Conservation (phyloP, 2,329 filamentous ascomycete species). For the Zarea fungicola region DNA sequence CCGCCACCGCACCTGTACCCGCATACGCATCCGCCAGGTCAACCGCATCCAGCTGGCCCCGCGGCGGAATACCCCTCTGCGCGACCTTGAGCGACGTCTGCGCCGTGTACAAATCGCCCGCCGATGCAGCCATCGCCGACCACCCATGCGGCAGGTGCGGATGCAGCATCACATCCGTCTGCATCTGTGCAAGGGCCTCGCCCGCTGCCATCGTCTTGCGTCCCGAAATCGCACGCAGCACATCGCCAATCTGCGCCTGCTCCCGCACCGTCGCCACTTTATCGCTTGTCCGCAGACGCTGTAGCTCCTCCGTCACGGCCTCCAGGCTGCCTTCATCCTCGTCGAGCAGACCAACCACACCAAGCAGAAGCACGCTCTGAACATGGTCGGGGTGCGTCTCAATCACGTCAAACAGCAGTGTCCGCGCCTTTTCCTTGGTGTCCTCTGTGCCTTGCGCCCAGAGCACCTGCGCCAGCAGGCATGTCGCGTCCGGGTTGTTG, state of each 20-base stretch:
- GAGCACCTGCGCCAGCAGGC: constrained; percentile 81
- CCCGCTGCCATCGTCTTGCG: constrained; percentile 47
- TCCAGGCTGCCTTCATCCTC: constrained; percentile 72
- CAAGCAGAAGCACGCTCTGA: constrained; percentile 73
- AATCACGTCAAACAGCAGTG: constrained; percentile 74
- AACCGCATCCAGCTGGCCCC: constrained; percentile 60
- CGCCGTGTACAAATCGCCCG: constrained; percentile 50
- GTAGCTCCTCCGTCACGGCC: constrained; percentile 74
- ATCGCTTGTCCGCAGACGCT: constrained; percentile 63
- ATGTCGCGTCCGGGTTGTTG: constrained; percentile 76
- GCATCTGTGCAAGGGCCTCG: constrained; percentile 58
- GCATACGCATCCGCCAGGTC: constrained; percentile 71
- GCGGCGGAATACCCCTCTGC: constrained; percentile 64
- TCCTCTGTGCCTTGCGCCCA: constrained; percentile 81
- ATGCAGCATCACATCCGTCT: constrained; percentile 73
- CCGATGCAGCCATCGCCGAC: constrained; percentile 63
- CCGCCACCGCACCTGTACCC: constrained; percentile 62
- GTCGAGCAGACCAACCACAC: constrained; percentile 77
- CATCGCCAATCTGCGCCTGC: constrained; percentile 63
- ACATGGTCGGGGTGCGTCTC: constrained; percentile 71
- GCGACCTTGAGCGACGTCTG: constrained; percentile 83
- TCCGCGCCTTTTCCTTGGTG: constrained; percentile 69
- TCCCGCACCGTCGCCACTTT: constrained; percentile 58
- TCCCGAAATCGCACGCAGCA: constrained; percentile 71
- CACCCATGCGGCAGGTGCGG: constrained; percentile 78